Evolutionary conservation across 208 protist species (phyloP).

Genomic region (Trypanosoma melophagium): DNA sequence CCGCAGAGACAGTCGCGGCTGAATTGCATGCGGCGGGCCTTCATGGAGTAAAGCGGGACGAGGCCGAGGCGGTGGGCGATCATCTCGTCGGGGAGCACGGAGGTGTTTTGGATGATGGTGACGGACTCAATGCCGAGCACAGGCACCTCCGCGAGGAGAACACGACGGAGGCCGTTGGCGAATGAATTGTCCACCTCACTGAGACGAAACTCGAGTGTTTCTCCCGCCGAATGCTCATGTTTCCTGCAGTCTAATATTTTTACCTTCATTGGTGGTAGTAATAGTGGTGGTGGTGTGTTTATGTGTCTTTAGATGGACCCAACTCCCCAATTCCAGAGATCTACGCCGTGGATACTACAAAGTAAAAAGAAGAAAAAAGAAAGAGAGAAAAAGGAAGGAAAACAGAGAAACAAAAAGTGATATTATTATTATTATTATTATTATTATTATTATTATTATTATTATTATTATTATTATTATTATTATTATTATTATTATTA

Average conservation of each 20-base stretch:
- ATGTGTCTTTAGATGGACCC: background rate
- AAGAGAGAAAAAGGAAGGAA: slow-evolving; percentile 18
- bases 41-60: slow-evolving; percentile 94
- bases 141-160: slow-evolving; percentile 99
- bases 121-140: slow-evolving; percentile 98
- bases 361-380: slow-evolving; percentile 13
- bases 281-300: background rate
- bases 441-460: too few species aligned
- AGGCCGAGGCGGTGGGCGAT: slow-evolving; percentile 98
- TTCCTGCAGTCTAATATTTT: slow-evolving; percentile 79
- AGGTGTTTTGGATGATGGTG: slow-evolving; percentile 93
- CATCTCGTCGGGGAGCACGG: slow-evolving; percentile 98
- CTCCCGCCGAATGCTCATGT: slow-evolving; percentile 74
- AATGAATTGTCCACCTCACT: slow-evolving; percentile 90
- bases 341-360: too few species aligned
- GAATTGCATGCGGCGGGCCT: slow-evolving; percentile 81
- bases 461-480: too few species aligned
- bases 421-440: too few species aligned
- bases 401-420: background rate
- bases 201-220: slow-evolving; percentile 91
- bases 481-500: too few species aligned
- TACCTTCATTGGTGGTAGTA: slow-evolving; percentile 70
- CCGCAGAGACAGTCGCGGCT: slow-evolving; percentile 83
- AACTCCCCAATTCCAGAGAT: slow-evolving; percentile 3
- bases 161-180: slow-evolving; percentile 96